A percentile compares a stretch with the other conserved stretches of the same genome.
phyloP scores from a whole-genome alignment of 805 yeast genomes.

The Candida odintsovae region DNA sequence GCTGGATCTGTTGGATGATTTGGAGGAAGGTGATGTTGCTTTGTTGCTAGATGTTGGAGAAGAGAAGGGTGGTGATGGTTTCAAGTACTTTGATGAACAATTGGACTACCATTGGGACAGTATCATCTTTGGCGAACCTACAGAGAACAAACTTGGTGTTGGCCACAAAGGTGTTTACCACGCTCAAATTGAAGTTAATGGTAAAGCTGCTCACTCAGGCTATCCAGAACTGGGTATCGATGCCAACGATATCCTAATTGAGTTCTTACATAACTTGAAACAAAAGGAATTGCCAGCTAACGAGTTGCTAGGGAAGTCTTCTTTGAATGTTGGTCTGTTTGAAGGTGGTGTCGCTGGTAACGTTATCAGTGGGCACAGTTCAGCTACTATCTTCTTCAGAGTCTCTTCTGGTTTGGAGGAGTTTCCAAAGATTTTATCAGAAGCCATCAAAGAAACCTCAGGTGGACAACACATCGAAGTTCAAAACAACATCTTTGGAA shows the following conservation, averaged over 20 bases:
- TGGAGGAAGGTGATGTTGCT: constrained; percentile 50
- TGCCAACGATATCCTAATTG: constrained; percentile 49
- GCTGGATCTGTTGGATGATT: constrained; percentile 34
- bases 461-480: constrained; percentile 16
- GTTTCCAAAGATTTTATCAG: constrained; percentile 30
- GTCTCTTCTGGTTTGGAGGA: constrained; percentile 39
- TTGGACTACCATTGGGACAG: constrained; percentile 46
- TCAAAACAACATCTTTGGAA: constrained; percentile 1
- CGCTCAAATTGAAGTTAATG: constrained; percentile 36
- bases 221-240: constrained; percentile 62
- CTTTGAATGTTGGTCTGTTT: constrained; percentile 51
- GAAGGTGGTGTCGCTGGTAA: constrained; percentile 60
- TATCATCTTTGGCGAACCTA: constrained; percentile 67
- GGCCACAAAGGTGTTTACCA: constrained; percentile 58
- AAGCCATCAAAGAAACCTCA: constrained; percentile 20
- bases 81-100: constrained; percentile 35
- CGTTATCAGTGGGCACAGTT: constrained; percentile 52
- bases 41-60: constrained; percentile 60
- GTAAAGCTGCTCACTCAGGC: constrained; percentile 56
- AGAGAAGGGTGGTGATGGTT: constrained; percentile 56
- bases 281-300: constrained; percentile 38
- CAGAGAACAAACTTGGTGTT: constrained; percentile 56
- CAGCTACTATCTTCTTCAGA: constrained; percentile 42
- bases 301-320: constrained; percentile 49
- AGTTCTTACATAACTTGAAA: constrained; percentile 39